phyloP scores from a whole-genome alignment of 1,284 basidiomycete genomes.

The Papiliotrema nemorosa region DNA sequence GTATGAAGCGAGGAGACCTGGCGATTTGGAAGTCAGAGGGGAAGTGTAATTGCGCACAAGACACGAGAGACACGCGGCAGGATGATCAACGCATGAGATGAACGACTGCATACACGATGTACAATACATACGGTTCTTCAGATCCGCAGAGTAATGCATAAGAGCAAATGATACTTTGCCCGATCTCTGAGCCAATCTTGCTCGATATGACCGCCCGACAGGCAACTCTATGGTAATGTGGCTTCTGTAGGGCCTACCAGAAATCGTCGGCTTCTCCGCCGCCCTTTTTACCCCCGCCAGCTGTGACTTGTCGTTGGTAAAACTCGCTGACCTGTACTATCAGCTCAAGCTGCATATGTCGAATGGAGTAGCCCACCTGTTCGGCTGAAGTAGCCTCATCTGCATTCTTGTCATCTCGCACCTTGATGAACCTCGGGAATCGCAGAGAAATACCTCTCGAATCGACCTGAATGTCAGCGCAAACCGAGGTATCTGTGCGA shows the following conservation, averaged over 20 bases:
- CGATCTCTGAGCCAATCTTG: no score
- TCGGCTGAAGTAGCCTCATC: slow-evolving; percentile 91
- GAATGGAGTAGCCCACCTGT: slow-evolving; percentile 7
- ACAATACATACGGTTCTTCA: no score
- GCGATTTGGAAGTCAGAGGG: slow-evolving; percentile 26
- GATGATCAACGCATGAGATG: no score
- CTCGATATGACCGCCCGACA: no score
- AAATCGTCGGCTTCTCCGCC: slow-evolving; percentile 72
- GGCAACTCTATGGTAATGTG: no score
- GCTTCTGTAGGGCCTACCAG: no score
- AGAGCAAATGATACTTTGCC: no score
- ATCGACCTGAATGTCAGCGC: slow-evolving; percentile 59
- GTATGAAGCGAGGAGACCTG: slow-evolving; percentile 41
- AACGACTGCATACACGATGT: no score
- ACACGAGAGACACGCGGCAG: no score
- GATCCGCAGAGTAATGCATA: no score
- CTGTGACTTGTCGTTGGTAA: slow-evolving; percentile 83
- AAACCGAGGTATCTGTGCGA: neutral
- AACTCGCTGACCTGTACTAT: slow-evolving; percentile 84
- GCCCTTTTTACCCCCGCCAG: slow-evolving; percentile 60
- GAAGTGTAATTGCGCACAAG: no score
- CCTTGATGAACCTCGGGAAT: slow-evolving; percentile 88
- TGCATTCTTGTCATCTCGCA: slow-evolving; percentile 87
- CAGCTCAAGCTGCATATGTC: neutral
- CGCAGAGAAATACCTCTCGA: slow-evolving; percentile 88